Evolutionary conservation across 164 flowering plant species (phyloP), one percentile per base, ranked within the genome.

Genomic region (Akebia trifoliata): DNA sequence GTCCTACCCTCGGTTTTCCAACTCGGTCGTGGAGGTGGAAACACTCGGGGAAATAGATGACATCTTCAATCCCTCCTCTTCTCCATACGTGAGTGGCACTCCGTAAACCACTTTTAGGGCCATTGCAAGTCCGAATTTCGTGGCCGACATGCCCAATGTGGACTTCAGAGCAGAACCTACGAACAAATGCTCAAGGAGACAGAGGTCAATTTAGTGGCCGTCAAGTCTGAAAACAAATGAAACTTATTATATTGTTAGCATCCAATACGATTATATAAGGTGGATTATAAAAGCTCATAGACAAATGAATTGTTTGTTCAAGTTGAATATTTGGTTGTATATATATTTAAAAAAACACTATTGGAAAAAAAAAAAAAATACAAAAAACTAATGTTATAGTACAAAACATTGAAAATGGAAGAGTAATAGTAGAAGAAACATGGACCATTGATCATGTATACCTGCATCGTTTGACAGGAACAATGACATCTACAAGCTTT

Each of bases 11-110:
- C 6, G 96, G 86, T 64, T 76, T 79, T 15, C 80, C 86, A 61
- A 78, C 88, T 36, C 98, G 78, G 51, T 92, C 98, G 56, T 68
- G 68, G 37, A 92, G 85, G 74, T 89, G 96, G 69, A 69, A 89
- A 57, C 86, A 82, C 24, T 71, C 61, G 5, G 92, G 95, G 51
- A 83, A 79, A 53, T 62, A 76, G 5, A 87, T 60, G 17, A 82
- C 76, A 70, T 85, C 86, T n/a, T 66, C 65, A 32, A 79, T 62
- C 24, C 85, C 72, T 42, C 98, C 93, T 45, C 64, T 77, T 54
- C 71, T 73, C 98, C 98, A 92, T 15, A 77, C 83, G 62, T 89
- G 95, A 30, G 72, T 79, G 45, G 81, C 80, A 60, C 70, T 76
- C 38, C 94, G 69, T 1, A 69, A 63, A 38, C 84, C 80, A 44